Conservation (phyloP, 495 filamentous ascomycete species). For the Thermochaetoides thermophila region DNA sequence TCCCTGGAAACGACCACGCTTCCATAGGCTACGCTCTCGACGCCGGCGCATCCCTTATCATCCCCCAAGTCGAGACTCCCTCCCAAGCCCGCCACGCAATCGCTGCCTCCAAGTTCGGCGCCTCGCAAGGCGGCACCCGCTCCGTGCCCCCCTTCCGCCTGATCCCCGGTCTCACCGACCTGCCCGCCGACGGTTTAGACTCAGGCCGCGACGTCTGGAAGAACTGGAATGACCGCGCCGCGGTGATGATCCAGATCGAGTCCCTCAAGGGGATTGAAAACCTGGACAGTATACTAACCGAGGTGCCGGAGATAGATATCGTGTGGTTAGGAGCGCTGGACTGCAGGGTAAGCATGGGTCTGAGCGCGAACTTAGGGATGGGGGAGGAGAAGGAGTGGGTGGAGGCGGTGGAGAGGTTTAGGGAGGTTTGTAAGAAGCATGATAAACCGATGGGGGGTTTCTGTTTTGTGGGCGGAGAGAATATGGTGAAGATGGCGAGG, state of each 20-base stretch:
- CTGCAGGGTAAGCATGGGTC: conserved; percentile 25
- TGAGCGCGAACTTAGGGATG: conserved; percentile 14
- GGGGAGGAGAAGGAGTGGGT: conserved; percentile 26
- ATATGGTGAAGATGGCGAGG: conserved; percentile 7
- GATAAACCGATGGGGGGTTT: conserved; percentile 21
- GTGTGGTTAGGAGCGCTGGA: conserved; percentile 33
- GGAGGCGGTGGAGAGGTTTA: conserved; percentile 19
- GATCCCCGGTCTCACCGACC: conserved; percentile 22
- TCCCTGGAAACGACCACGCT: conserved; percentile 33
- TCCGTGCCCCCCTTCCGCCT: conserved; percentile 30
- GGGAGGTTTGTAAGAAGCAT: conserved; percentile 25
- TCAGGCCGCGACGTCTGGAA: conserved; percentile 14
- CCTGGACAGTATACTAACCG: conserved; percentile 36
- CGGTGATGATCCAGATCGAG: conserved; percentile 36
- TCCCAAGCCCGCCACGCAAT: conserved; percentile 28
- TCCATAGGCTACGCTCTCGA: conserved; percentile 33
- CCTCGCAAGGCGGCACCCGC: conserved; percentile 18
- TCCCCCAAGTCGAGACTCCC: conserved; percentile 35
- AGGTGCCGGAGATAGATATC: conserved; percentile 26
- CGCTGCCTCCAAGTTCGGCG: conserved; percentile 29
- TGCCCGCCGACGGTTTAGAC: conserved; percentile 8
- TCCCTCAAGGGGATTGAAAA: conserved; percentile 38
- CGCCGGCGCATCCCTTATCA: conserved; percentile 29
- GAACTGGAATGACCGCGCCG: conserved; percentile 29
- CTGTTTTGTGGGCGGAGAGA: conserved; percentile 13